These are phyloP conservation scores for Hypoxylon intermedium DNA, from an alignment of 495 filamentous ascomycete species.

Conservation along the genomic window DNA sequence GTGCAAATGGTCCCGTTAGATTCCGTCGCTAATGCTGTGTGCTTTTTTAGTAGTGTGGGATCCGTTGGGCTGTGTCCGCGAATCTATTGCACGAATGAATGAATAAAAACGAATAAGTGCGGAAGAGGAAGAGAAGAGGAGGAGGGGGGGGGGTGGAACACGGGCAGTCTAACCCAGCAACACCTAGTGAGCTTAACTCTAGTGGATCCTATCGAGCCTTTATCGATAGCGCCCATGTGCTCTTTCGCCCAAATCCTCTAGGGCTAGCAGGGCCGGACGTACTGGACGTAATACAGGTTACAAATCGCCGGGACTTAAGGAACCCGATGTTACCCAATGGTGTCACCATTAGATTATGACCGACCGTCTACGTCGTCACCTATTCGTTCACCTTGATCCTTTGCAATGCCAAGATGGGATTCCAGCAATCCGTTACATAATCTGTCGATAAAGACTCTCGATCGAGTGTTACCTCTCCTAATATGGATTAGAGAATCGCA, in stretches of 20 bases:
- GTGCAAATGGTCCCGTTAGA: not conserved
- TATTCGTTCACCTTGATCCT: constrained; percentile 18
- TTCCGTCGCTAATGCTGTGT: not conserved
- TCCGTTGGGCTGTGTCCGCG: not conserved
- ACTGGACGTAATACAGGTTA: constrained; percentile 15
- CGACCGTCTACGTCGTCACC: not conserved
- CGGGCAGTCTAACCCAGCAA: constrained; percentile 2
- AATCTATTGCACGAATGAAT: too few species aligned
- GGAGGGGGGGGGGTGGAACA: not conserved
- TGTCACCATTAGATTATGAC: constrained; percentile 10
- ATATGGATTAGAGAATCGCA: too few species aligned
- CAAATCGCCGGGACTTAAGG: constrained; percentile 27
- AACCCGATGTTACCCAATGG: constrained; percentile 15
- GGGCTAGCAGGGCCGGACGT: constrained; percentile 4
- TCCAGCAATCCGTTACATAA: too few species aligned
- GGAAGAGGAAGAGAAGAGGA: too few species aligned
- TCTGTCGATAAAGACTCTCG: too few species aligned
- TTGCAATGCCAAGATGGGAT: not conserved
- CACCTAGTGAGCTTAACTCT: constrained; percentile 10
- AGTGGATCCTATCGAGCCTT: not conserved
- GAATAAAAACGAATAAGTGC: not conserved
- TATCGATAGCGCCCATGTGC: constrained; percentile 26
- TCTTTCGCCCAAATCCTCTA: not conserved
- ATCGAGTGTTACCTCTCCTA: too few species aligned
- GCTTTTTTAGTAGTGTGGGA: not conserved